These are phyloP conservation scores for Ephemerocybe angulata DNA, from an alignment of 768 basidiomycete genomes.

Conservation along the genomic window DNA sequence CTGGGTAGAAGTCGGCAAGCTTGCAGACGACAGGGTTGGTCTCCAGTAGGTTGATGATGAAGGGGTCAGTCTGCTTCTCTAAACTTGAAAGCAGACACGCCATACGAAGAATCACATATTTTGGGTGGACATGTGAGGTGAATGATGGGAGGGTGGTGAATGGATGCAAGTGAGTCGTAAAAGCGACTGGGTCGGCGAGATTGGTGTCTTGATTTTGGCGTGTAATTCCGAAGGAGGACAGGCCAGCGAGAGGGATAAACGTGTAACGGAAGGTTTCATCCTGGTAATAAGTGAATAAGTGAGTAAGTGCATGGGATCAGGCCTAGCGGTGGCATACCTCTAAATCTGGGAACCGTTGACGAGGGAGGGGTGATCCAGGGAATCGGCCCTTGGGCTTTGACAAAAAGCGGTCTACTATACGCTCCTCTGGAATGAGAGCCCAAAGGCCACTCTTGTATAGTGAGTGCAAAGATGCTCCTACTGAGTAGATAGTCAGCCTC, in stretches of 20 bases:
- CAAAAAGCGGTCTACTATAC: conserved; percentile 5
- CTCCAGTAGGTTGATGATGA: neutral
- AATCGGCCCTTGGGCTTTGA: neutral
- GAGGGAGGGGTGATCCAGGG: neutral
- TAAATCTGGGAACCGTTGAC: conserved; percentile 4
- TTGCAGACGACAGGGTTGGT: neutral
- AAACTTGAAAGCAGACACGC: neutral
- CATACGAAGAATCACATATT: conserved; percentile 14
- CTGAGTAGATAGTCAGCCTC: neutral
- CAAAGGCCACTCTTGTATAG: conserved; percentile 3
- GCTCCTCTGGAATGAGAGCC: conserved; percentile 9
- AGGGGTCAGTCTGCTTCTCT: neutral
- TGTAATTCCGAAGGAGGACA: conserved; percentile 4
- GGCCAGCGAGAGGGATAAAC: neutral
- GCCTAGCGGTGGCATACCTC: neutral
- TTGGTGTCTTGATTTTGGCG: neutral
- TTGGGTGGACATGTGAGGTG: conserved; percentile 15
- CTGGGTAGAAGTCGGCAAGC: neutral
- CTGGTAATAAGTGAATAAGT: neutral
- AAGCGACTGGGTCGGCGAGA: neutral
- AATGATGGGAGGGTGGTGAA: conserved; percentile 13
- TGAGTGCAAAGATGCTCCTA: neutral
- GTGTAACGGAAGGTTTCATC: conserved; percentile 1
- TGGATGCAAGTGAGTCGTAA: conserved; percentile 8
- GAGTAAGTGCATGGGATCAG: neutral